Evolutionary conservation across 164 flowering plant species (phyloP).

Genomic region (Kingdonia uniflora): DNA sequence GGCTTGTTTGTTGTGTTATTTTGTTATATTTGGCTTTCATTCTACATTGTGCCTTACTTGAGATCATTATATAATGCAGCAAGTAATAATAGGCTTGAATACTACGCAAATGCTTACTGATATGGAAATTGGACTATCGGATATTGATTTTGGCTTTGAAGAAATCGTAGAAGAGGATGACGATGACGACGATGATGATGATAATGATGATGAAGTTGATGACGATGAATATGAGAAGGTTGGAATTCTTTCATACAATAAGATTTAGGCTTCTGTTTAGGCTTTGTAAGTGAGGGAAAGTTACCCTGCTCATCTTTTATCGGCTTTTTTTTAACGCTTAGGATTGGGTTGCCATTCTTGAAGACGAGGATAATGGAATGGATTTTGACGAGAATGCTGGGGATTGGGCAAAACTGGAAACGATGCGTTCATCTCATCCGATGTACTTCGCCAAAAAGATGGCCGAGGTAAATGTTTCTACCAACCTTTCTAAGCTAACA

Average conservation of each 20-base stretch:
- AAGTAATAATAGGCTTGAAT: constrained; percentile 77
- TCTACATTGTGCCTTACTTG: no score
- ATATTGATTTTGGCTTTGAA: constrained; percentile 60
- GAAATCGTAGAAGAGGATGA: constrained; percentile 57
- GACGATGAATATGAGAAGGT: constrained; percentile 34
- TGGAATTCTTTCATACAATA: constrained; percentile 1
- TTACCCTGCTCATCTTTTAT: no score
- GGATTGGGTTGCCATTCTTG: constrained; percentile 75
- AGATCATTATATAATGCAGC: constrained; percentile 36
- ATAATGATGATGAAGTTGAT: constrained; percentile 31
- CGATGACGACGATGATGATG: constrained; percentile 46
- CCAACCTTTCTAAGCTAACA: no score
- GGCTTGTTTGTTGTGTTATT: background rate
- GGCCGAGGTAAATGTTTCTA: constrained; percentile 43
- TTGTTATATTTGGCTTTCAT: no score
- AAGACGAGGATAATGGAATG: constrained; percentile 48
- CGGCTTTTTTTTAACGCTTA: constrained; percentile 8
- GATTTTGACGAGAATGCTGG: constrained; percentile 58
- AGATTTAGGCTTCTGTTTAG: background rate
- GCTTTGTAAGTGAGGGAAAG: background rate
- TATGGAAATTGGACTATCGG: constrained; percentile 56
- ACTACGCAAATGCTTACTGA: constrained; percentile 60
- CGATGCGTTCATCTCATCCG: constrained; percentile 92
- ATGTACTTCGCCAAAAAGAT: constrained; percentile 76
- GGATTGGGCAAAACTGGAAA: constrained; percentile 92